Conservation (phyloP, 2,329 filamentous ascomycete species). For the Raffaelea ambrosiae region DNA sequence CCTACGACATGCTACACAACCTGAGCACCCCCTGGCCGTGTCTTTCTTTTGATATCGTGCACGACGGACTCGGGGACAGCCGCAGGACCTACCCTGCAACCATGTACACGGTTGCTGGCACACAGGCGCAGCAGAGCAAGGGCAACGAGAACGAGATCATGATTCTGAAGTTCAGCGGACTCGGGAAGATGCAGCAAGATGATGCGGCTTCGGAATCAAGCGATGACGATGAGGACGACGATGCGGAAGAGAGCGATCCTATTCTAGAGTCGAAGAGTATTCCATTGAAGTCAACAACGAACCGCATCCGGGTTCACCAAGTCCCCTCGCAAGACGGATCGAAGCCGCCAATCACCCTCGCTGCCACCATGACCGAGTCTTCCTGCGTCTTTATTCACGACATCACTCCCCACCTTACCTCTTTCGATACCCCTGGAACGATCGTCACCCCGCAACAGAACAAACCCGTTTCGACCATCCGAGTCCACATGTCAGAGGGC, state of each 20-base stretch:
- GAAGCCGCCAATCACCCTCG: slow-evolving; percentile 67
- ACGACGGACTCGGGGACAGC: slow-evolving; percentile 77
- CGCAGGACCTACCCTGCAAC: slow-evolving; percentile 92
- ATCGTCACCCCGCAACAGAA: slow-evolving; percentile 73
- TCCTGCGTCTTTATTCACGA: slow-evolving; percentile 87
- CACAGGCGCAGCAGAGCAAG: slow-evolving; percentile 71
- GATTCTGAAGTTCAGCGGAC: slow-evolving; percentile 90
- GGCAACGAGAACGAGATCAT: slow-evolving; percentile 86
- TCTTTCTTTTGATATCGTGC: slow-evolving; percentile 87
- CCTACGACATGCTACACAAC: slow-evolving; percentile 95
- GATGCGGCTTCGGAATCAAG: slow-evolving; percentile 57
- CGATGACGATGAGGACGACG: slow-evolving; percentile 56
- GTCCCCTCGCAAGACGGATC: slow-evolving; percentile 59
- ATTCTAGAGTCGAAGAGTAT: slow-evolving; percentile 91
- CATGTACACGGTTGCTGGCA: slow-evolving; percentile 89
- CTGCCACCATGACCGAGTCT: slow-evolving; percentile 88
- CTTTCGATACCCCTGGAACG: slow-evolving; percentile 84
- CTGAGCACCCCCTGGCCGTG: slow-evolving; percentile 95
- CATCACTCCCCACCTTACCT: slow-evolving; percentile 77
- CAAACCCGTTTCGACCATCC: slow-evolving; percentile 79
- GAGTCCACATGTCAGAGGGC: slow-evolving; percentile 86
- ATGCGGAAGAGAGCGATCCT: slow-evolving; percentile 67
- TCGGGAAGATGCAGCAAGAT: slow-evolving; percentile 72
- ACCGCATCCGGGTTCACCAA: slow-evolving; percentile 85
- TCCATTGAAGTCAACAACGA: slow-evolving; percentile 78